A percentile compares a stretch with the other conserved stretches of the same genome.
Conservation (phyloP, 495 filamentous ascomycete species). For the Penicillium mononematosum region DNA sequence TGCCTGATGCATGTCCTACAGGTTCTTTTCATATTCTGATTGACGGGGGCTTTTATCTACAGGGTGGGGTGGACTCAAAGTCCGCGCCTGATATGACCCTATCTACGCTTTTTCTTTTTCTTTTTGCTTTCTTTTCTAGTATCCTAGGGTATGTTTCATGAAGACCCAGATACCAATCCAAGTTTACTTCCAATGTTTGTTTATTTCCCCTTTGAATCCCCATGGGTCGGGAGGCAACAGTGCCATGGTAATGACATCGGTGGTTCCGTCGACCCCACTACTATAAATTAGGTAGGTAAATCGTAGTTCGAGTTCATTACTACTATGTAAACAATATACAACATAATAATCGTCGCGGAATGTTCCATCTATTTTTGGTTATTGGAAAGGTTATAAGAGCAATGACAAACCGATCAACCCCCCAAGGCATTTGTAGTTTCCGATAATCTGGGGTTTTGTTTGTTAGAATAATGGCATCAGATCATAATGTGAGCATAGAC, state of each 20-base stretch:
- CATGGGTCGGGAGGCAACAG: not conserved
- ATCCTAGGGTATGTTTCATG: not conserved
- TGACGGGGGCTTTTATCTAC: not conserved
- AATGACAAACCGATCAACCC: not conserved
- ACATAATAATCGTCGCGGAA: too few species aligned
- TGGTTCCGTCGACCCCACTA: conserved; percentile 14
- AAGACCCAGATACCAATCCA: not conserved
- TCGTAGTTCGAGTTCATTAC: not conserved
- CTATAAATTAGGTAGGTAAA: not conserved
- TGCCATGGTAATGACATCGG: conserved; percentile 15
- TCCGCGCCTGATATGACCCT: not conserved
- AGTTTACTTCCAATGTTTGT: not conserved
- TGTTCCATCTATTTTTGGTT: not conserved
- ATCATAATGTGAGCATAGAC: not conserved
- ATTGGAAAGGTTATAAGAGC: not conserved
- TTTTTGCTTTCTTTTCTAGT: not conserved
- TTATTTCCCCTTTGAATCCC: not conserved
- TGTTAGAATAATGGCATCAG: not conserved
- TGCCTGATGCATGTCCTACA: not conserved
- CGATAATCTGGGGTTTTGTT: not conserved
- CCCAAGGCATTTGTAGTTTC: not conserved
- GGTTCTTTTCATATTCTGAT: not conserved
- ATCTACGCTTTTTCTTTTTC: not conserved
- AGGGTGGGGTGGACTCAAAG: not conserved
- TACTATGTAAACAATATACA: too few species aligned